Base-by-base conservation (phyloP, 2,329 filamentous ascomycete species). In the Colletotrichum neosansevieriae region DNA sequence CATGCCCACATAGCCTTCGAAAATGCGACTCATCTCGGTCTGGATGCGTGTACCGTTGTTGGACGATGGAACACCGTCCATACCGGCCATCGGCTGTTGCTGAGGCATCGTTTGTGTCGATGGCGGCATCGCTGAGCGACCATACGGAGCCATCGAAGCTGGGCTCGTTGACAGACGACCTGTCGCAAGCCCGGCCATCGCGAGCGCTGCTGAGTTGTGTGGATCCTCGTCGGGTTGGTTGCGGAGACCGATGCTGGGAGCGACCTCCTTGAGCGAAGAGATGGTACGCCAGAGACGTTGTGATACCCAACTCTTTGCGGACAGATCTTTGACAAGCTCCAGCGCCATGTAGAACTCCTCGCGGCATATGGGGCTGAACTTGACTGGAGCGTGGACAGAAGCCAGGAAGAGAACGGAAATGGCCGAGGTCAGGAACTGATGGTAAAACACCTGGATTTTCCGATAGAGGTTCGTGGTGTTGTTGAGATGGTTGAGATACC, bases 321-420 rank as follows among this genome's bases (percentile, higher is more conserved):
- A 92, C 63, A 94, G 84, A 62, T 91, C 90, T 70, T 92, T 90
- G 44, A 94, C 88, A 3, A 94, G 82, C 61, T 93, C 91, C 1
- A 94, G 85, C 0, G 90, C 91, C 84, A 92, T 89, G 80, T 94
- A 93, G 75, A 94, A 94, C 77, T 94, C 92, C 50, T 92, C 88
- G 17, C 92, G 86, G 71, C 91, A 93, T 24, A 84, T 79, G 10
- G 85, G 82, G 72, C 89, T 91, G 76, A 94, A 94, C 29, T 89
- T 85, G 0, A 91, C 86, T 0, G 92, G 92, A 0, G 91, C 91
- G 74, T 94, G 92, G 3, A 91, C 91, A 0, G 91, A 91, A 1
- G 92, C 92, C 1, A 94, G 84, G 75, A 94, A 94, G 12, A 94
- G 82, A 3, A 93, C 91, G 0, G 91, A 90, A 19, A 94, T 88